A percentile compares a stretch with the other conserved stretches of the same genome.
Evolutionary conservation across 495 filamentous ascomycete species (phyloP).

Genomic region (Amniculicola lignicola): DNA sequence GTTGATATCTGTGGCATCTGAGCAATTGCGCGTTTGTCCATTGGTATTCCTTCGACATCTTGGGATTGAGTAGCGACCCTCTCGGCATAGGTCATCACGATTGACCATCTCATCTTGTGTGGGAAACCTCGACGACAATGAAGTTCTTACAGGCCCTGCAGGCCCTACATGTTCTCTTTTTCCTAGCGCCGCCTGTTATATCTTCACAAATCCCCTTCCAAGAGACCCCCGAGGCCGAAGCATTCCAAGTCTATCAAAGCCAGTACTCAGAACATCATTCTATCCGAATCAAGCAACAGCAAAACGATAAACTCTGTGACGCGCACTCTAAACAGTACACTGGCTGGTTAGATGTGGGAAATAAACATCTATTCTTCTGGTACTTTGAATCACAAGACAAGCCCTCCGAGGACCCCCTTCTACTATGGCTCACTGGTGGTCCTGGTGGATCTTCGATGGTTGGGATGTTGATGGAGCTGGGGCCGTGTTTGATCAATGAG

Average conservation of each 20-base stretch:
- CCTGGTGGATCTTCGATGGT: conserved; percentile 37
- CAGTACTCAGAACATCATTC: conserved; percentile 39
- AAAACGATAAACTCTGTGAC: conserved; percentile 42
- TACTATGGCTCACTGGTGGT: conserved; percentile 36
- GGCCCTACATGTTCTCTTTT: not conserved
- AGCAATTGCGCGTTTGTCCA: too few relatives aligned
- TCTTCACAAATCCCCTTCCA: conserved; percentile 17
- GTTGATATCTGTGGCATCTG: too few relatives aligned
- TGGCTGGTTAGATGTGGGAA: conserved; percentile 38
- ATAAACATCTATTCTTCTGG: conserved; percentile 32
- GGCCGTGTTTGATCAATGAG: conserved; percentile 30
- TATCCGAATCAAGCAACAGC: conserved; percentile 44
- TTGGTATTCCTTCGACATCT: too few relatives aligned
- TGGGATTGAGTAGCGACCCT: too few relatives aligned
- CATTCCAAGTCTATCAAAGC: conserved; percentile 24
- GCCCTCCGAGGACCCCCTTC: conserved; percentile 50
- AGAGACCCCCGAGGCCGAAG: conserved; percentile 10
- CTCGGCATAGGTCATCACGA: too few relatives aligned
- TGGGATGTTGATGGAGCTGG: conserved; percentile 28
- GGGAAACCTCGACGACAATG: conserved; percentile 2
- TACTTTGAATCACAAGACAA: conserved; percentile 52
- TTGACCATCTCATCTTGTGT: too few relatives aligned
- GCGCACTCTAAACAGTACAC: conserved; percentile 44
- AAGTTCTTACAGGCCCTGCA: not conserved
- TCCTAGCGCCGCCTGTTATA: not conserved